These are phyloP conservation scores for Aspergillus ustus DNA, from an alignment of 2,329 filamentous ascomycete genomes.

Conservation along the genomic window DNA sequence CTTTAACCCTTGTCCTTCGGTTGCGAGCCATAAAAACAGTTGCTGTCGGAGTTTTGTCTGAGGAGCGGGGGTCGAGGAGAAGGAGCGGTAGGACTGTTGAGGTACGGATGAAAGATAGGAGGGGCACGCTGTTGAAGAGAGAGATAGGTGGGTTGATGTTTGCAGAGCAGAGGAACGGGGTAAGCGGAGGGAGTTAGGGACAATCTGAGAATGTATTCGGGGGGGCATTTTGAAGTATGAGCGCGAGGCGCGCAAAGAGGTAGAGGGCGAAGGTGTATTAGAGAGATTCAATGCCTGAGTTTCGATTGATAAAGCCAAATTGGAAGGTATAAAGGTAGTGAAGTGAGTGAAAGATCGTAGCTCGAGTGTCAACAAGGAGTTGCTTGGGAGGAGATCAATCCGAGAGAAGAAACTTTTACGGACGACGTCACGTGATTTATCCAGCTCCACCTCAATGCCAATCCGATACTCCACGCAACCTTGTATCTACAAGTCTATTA, in stretches of 20 bases:
- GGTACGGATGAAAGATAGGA: constrained; percentile 23
- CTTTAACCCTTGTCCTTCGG: constrained; percentile 37
- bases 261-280: not conserved
- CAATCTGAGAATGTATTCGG: constrained; percentile 42
- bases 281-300: not conserved
- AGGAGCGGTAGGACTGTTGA: constrained; percentile 33
- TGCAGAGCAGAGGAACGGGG: constrained; percentile 36
- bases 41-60: constrained; percentile 57
- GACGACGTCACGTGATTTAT: constrained; percentile 18
- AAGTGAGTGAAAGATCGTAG: constrained; percentile 18
- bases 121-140: constrained; percentile 13
- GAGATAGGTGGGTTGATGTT: constrained; percentile 20
- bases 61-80: constrained; percentile 38
- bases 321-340: constrained; percentile 18
- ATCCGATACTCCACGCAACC: no score
- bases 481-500: no score
- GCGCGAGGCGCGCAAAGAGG: not conserved
- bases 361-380: constrained; percentile 11
- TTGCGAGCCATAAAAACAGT: constrained; percentile 64
- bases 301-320: constrained; percentile 21
- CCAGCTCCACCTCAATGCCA: not conserved
- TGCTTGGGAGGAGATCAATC: constrained; percentile 16
- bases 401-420: constrained; percentile 38
- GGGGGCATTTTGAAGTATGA: constrained; percentile 39
- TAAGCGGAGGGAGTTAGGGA: constrained; percentile 40